Conservation (phyloP, 352 stramenopile species). For the Achlya hypogyna region DNA sequence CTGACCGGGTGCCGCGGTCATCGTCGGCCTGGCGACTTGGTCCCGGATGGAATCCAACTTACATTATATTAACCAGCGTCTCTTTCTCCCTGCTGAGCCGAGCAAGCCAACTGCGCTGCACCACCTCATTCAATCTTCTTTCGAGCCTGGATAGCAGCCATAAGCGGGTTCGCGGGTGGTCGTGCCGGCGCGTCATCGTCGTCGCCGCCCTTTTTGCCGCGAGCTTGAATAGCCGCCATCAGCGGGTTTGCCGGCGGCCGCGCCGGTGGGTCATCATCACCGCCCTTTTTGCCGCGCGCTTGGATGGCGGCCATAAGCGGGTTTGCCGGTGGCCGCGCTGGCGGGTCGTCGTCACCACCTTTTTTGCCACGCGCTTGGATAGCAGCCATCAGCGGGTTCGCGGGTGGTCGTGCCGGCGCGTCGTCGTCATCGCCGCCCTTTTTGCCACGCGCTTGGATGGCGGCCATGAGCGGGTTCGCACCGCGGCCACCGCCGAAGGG, state of each 20-base stretch:
- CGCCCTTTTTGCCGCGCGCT: slow-evolving; percentile 16
- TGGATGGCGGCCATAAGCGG: slow-evolving; percentile 59
- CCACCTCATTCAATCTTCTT: slow-evolving; percentile 40
- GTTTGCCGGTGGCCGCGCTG: slow-evolving; percentile 33
- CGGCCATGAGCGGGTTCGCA: slow-evolving; percentile 37
- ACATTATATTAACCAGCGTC: no score
- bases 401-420: slow-evolving; percentile 34
- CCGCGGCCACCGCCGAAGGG: slow-evolving; percentile 22
- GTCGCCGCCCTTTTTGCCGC: slow-evolving; percentile 22
- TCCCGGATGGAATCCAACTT: no score
- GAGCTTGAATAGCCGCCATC: slow-evolving; percentile 44
- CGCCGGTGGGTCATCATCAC: slow-evolving; percentile 21
- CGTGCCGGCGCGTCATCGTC: slow-evolving; percentile 25
- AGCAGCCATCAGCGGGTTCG: slow-evolving; percentile 23
- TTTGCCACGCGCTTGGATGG: slow-evolving; percentile 44
- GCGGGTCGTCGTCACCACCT: slow-evolving; percentile 21
- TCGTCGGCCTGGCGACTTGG: no score
- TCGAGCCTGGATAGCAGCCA: slow-evolving; percentile 58
- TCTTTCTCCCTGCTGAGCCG: no score
- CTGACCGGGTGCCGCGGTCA: no score
- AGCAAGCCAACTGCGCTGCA: background rate
- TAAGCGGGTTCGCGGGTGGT: slow-evolving; percentile 35
- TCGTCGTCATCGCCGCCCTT: slow-evolving; percentile 22
- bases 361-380: slow-evolving; percentile 24
- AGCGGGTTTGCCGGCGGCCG: slow-evolving; percentile 31